Base-by-base conservation (phyloP, 176 grass and related monocot genomes). In the Aegilops longissima region DNA sequence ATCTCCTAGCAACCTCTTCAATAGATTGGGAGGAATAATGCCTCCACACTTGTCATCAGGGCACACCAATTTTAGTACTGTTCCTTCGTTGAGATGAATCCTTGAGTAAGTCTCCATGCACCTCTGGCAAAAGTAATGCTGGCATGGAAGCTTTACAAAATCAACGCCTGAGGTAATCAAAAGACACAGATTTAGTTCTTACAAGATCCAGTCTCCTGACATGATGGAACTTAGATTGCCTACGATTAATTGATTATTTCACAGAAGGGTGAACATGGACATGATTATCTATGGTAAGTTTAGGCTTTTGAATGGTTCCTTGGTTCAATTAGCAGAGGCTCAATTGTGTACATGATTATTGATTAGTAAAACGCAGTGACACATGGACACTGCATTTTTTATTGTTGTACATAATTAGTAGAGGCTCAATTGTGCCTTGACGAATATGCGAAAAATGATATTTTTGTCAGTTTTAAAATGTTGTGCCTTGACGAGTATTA, bases 31-130 rank as follows among this genome's bases (percentile, higher is more conserved):
- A 52, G 92, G 88, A 64, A 93, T 10, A 82, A 85, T 6, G 5
- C 88, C 45, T 12, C 61, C 70, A 36, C 85, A 93, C 73, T 75
- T 93, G 38, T 59, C 35, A 82, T 66, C 44, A 51, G 88, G 88
- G 47, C 88, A 93, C 30, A 86, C 63, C 66, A 93, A 51, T 31
- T 90, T 83, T 7, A 84, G 66, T 73, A 93, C 82, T 8, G 92
- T 90, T 54, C 88, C 92, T 81, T 93, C 91, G 30, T 69, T 76
- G 21, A 93, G 79, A 86, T 93, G 88, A 66, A 93, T 93, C 58
- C 77, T 90, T 40, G 82, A 86, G 61, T 90, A 93, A 8, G 61
- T 93, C 71, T 86, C 92, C 85, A 88, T 88, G 79, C 92, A 93
- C 52, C 71, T 88, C 67, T 24, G n/a, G 76, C 92, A 93, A 90